Percentiles rank a stretch among this genome's conserved stretches.
phyloP scores from a whole-genome alignment of 2,329 filamentous ascomycete genomes.

The Fulvia fulva region DNA sequence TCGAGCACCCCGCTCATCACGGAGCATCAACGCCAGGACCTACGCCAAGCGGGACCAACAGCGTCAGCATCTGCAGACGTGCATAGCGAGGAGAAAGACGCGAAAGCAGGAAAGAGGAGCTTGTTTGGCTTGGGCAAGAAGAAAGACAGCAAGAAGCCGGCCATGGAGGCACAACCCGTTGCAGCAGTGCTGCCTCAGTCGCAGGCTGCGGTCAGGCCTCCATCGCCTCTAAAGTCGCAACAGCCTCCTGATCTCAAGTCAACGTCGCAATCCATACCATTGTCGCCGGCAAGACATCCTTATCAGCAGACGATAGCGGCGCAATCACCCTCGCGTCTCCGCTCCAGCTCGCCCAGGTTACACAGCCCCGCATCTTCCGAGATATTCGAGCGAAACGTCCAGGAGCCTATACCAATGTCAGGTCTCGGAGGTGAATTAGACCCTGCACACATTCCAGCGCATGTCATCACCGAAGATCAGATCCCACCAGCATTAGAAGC shows the following conservation, averaged over 20 bases:
- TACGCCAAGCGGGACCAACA: constrained; percentile 2
- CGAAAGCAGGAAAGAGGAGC: constrained; percentile 12
- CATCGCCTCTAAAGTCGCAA: constrained; percentile 8
- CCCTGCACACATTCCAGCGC: constrained; percentile 75
- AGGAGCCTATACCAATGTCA: constrained; percentile 57
- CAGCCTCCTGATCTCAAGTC: constrained; percentile 15
- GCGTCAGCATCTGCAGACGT: not conserved
- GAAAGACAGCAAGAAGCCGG: constrained; percentile 8
- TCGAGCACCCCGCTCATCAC: constrained; percentile 20
- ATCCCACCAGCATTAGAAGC: constrained; percentile 90
- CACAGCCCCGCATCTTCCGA: constrained; percentile 70
- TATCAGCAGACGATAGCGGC: constrained; percentile 21
- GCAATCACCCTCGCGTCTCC: constrained; percentile 46
- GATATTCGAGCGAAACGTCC: constrained; percentile 94
- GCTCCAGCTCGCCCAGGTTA: constrained; percentile 67
- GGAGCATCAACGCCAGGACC: constrained; percentile 11
- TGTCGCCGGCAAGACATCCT: constrained; percentile 25
- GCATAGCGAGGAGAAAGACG: constrained; percentile 7
- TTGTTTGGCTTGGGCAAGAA: constrained; percentile 19
- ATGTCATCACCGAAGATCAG: constrained; percentile 90
- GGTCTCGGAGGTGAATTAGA: constrained; percentile 64
- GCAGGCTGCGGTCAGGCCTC: not conserved
- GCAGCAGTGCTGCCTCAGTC: constrained; percentile 4
- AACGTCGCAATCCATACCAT: constrained; percentile 15
- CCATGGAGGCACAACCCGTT: constrained; percentile 8